Base-by-base conservation (phyloP, 2,329 filamentous ascomycete genomes). In the Penicillium sp. region DNA sequence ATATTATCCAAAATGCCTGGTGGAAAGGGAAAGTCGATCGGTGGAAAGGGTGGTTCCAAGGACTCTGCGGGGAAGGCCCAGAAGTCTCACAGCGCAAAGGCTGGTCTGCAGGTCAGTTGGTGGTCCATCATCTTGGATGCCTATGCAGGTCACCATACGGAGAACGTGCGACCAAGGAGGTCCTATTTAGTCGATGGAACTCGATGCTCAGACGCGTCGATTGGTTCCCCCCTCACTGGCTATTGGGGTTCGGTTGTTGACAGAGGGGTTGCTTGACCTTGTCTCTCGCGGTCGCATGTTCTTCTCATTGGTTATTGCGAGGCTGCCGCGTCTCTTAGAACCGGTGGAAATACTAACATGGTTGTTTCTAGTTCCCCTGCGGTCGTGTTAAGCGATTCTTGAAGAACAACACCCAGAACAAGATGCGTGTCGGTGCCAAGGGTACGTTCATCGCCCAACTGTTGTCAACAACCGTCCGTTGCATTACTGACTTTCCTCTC, bases 331-430 rank as follows among this genome's bases (percentile, higher is more conserved):
- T 45, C n/a, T 14, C 19, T 35, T 26, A 21, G 13, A 14, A 25
- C 42, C 2, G 19, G 3, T 13, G 3, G 23, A 42, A 13, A 19
- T 75, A 68, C 65, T 66, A 56, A 65, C 65, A 33, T 52, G n/a
- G 5, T 39, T 45, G 13, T 43, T 50, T 55, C 58, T 75, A 99
- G 95, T 99, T 99, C 78, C 95, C 95, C 61, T 99, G 95, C 77
- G 95, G 95, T 81, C 95, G 95, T 89, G 95, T 99, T 80, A 99
- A 99, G 90, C 93, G 95, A 82, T 98, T 98, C 83, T 85, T 99
- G 76, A 97, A 98, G 87, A 92, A 92, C 79, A 97, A 97, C 82
- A 98, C 95, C 50, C 95, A 98, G 77, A 96, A 97, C 82, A 98
- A 98, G 85, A 98, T 97, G 91, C 93, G 95, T 80, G 96, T 99